Evolutionary conservation across 2,329 filamentous ascomycete species (phyloP), one percentile per base, ranked within the genome.

Genomic region (Fusarium continuum): DNA sequence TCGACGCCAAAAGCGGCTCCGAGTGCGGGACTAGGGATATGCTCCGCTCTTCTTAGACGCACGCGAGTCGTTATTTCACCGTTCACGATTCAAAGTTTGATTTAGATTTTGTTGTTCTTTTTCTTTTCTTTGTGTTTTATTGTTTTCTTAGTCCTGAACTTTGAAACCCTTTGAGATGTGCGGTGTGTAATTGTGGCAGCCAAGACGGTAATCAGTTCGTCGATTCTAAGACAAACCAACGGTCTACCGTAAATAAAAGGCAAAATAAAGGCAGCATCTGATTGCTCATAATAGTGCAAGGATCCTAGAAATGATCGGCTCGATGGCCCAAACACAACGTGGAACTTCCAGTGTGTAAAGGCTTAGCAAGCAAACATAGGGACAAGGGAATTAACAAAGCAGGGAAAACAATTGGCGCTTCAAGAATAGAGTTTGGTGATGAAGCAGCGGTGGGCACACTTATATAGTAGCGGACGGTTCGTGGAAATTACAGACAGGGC

Each of bases 361-460:
- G 43, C 61, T 65, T 57, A 55, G 62, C 61, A 65, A 54, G 50
- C 31, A 50, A 54, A 41, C 44, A 34, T 25, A 26, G 35, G 22
- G 25, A 26, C 50, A 60, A 51, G 19, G 29, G 20, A 44, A 23
- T 22, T 17, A 31, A 31, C 31, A 58, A 64, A 54, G 40, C 61
- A 61, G 29, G 58, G 38, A 44, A 45, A 61, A 25, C 39, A 48
- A 48, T 52, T 55, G 61, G 63, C 56, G 45, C 38, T 55, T 38
- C n/a, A 22, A 48, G 52, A 69, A 64, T 70, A 70, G 68, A 70
- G 68, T 70, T 70, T 70, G 26, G 46, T 22, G 29, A 59, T 70
- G 68, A 69, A 69, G 68, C 68, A 69, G 54, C 54, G 68, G 68
- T 67, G 68, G 61, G 31, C 44, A 56, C 45, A 38, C 58, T 61